phyloP scores from a whole-genome alignment of 169 alveolate genomes.

The Cryptosporidium viatorum region DNA sequence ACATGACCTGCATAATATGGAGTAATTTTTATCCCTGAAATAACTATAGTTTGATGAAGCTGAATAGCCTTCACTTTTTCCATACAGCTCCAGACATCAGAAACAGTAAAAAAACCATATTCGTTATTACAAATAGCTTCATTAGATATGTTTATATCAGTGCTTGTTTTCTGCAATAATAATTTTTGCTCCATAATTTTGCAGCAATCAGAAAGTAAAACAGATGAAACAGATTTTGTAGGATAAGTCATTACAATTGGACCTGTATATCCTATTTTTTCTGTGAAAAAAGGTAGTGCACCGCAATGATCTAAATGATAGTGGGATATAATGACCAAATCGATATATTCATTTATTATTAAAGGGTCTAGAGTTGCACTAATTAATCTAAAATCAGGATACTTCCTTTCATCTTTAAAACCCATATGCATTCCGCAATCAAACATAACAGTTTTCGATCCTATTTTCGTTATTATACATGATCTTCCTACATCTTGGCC shows the following conservation, averaged over 20 bases:
- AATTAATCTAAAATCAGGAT: constrained; percentile 91
- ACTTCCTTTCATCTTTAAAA: constrained; percentile 91
- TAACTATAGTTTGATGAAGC: constrained; percentile 88
- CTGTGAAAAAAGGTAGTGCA: constrained; percentile 98
- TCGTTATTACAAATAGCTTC: constrained; percentile 76
- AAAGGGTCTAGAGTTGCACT: constrained; percentile 58
- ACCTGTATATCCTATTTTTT: constrained; percentile 92
- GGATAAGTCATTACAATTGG: constrained; percentile 96
- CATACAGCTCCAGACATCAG: constrained; percentile 88
- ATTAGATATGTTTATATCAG: constrained; percentile 74
- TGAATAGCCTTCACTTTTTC: constrained; percentile 89
- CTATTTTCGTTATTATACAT: constrained; percentile 93
- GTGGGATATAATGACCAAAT: constrained; percentile 95
- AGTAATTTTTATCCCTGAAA: constrained; percentile 90
- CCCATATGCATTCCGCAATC: constrained; percentile 99
- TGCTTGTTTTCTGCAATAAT: constrained; percentile 79
- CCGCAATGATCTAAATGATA: constrained; percentile 99
- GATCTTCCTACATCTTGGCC: constrained; percentile 99
- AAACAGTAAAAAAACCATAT: constrained; percentile 87
- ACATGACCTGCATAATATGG: constrained; percentile 99
- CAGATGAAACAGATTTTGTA: constrained; percentile 95
- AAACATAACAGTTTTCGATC: constrained; percentile 92
- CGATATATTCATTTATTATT: constrained; percentile 81
- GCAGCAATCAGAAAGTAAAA: constrained; percentile 95
- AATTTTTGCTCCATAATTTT: constrained; percentile 86